Percentiles rank a stretch among this genome's conserved stretches.
Evolutionary conservation across 2,329 filamentous ascomycete species (phyloP).

Genomic region (Diaporthe vexans): DNA sequence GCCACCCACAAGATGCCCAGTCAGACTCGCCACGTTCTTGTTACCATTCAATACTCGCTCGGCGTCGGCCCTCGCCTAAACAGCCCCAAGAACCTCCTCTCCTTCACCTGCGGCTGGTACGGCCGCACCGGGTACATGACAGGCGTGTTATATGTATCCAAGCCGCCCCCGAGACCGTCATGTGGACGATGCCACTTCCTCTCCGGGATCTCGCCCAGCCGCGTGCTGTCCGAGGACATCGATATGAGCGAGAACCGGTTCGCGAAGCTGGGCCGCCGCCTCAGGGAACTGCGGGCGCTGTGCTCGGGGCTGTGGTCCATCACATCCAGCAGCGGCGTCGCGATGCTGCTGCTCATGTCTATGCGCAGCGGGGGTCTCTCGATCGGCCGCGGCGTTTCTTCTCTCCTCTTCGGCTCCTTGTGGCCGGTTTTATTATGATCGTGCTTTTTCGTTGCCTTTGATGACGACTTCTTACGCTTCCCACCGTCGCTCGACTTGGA

Average conservation of each 20-base stretch:
- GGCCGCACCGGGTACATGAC: constrained; percentile 52
- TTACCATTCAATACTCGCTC: neutral
- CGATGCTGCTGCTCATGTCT: neutral
- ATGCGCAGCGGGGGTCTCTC: constrained; percentile 8
- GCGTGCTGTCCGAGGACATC: constrained; percentile 52
- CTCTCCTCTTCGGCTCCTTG: neutral
- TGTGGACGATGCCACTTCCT: constrained; percentile 45
- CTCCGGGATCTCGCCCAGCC: constrained; percentile 52
- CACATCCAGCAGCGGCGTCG: constrained; percentile 37
- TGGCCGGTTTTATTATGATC: neutral
- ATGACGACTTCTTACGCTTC: neutral
- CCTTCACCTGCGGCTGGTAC: constrained; percentile 46
- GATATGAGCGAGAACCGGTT: constrained; percentile 50
- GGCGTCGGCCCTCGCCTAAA: constrained; percentile 44
- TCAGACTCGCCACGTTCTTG: no score
- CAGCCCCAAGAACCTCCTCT: constrained; percentile 48
- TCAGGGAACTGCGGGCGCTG: constrained; percentile 31
- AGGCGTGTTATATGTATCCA: constrained; percentile 48
- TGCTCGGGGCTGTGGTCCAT: constrained; percentile 19
- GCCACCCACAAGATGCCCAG: neutral
- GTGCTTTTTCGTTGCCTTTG: constrained; percentile 11
- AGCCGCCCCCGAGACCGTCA: constrained; percentile 38
- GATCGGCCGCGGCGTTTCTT: neutral
- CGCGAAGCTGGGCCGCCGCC: constrained; percentile 36
- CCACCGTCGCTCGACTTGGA: constrained; percentile 13